Percentiles rank a stretch among this genome's conserved stretches.
Conservation (phyloP, 2,329 filamentous ascomycete genomes). For the Cladosporium cucumerinum region DNA sequence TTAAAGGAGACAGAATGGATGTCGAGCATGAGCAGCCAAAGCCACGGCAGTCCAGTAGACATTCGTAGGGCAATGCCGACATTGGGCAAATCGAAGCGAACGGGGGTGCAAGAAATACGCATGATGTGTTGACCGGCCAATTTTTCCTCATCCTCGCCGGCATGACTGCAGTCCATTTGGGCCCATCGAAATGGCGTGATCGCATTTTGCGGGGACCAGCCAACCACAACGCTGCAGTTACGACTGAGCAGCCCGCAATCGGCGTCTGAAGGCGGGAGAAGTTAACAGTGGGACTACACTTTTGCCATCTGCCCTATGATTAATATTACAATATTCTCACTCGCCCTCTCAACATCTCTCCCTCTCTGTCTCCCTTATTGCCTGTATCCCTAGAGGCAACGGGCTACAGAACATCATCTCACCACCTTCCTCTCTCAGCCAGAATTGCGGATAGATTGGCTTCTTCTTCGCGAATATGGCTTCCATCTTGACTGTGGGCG, state of each 20-base stretch:
- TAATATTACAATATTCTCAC: conserved; percentile 2
- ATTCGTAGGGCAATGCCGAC: neutral
- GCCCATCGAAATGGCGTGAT: neutral
- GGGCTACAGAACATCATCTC: neutral
- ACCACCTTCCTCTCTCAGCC: neutral
- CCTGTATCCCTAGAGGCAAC: neutral
- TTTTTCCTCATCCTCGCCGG: conserved; percentile 1
- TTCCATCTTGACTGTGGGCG: conserved; percentile 33
- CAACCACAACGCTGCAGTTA: neutral
- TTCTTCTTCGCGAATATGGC: conserved; percentile 27
- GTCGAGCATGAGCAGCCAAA: neutral
- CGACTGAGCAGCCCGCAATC: conserved; percentile 6
- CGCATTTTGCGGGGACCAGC: neutral
- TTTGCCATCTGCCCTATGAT: conserved; percentile 15
- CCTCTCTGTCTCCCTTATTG: neutral
- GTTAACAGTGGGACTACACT: conserved; percentile 11
- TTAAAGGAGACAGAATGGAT: neutral
- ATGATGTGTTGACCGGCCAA: neutral
- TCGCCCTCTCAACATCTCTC: conserved; percentile 3
- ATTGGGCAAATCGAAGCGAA: neutral
- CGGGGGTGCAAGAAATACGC: neutral
- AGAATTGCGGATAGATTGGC: conserved; percentile 14
- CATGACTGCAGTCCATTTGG: neutral
- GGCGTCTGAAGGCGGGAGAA: conserved; percentile 10
- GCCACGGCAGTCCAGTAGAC: neutral